phyloP scores from a whole-genome alignment of 2,329 filamentous ascomycete species.

The Penicillium sp. region DNA sequence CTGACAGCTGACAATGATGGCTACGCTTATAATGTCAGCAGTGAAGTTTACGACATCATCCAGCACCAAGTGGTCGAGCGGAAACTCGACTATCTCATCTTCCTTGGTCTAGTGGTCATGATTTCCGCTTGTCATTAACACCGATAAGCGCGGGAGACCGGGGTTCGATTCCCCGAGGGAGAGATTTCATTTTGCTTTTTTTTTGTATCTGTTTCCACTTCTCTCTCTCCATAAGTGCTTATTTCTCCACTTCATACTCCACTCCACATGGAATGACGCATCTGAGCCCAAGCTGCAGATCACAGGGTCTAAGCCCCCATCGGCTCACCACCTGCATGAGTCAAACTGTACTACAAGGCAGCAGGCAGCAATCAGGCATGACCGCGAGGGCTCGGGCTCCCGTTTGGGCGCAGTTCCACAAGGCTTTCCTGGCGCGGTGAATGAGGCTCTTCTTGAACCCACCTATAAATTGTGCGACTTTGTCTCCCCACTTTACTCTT shows the following conservation, averaged over 20 bases:
- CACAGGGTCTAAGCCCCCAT: background rate
- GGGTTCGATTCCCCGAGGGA: conserved; percentile 38
- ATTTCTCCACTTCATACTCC: background rate
- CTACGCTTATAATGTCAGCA: background rate
- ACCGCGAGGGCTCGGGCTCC: background rate
- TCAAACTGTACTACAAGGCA: background rate
- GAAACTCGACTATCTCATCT: conserved; percentile 20
- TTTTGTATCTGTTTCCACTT: background rate
- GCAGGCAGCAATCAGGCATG: background rate
- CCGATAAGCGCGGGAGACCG: conserved; percentile 34
- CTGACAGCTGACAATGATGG: background rate
- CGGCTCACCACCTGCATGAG: background rate
- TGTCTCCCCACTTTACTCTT: background rate
- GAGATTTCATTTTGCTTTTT: conserved; percentile 20
- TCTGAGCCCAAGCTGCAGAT: background rate
- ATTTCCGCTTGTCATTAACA: conserved; percentile 31
- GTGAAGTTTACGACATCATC: conserved; percentile 3
- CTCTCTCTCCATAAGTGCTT: background rate
- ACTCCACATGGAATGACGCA: background rate
- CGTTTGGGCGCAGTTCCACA: background rate
- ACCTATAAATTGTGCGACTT: background rate
- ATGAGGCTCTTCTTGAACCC: background rate
- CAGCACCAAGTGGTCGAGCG: conserved; percentile 24
- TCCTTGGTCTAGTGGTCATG: conserved; percentile 32
- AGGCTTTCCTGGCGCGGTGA: background rate